Evolutionary conservation across 139 green algal species (phyloP), one percentile per base, ranked within the genome.

Genomic region (Micractinium sp.): DNA sequence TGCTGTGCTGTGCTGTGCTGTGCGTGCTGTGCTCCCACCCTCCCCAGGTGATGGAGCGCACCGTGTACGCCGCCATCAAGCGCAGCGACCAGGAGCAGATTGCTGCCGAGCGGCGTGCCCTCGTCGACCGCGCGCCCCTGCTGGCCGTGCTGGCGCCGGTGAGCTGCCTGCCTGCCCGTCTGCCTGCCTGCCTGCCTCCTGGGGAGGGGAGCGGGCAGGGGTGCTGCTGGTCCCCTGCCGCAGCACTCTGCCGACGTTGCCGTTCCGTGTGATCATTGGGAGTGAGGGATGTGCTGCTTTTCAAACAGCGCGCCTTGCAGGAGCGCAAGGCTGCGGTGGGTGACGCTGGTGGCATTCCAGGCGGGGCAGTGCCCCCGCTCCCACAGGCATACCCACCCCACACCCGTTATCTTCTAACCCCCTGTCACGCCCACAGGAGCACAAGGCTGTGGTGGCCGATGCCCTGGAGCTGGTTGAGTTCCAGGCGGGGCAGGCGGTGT

Each of bases 41-140:
- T 15, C n/a, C 36, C 9, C 79, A 85, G 79, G 79, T 97, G 35
- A 97, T 99, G 93, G 95, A 98, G 79, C 92, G 96, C 19, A 63
- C 67, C 0, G 95, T 97, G 81, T 99, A 98, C 90, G 90, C 92
- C 33, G 92, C 95, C 31, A 94, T 99, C 77, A 97, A 96, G 90
- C 93, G 92, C 56, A 96, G 93, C 56, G 95, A 95, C 89, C 92
- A 92, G 56, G 82, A 95, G 66, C 89, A 94, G 83, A 63, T 91
- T 29, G 91, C 83, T 3, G 81, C 90, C 22, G 87, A 96, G 81
- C 93, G 95, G 90, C 87, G 95, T 36, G 91, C 95, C 38, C 92
- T 98, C 41, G 63, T 95, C n/a, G 92, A 94, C 47, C 63, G 33
- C 13, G 95, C 97, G 81, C 94, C 96, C 14, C 87, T 95, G 74